A percentile compares a stretch with the other conserved stretches of the same genome.
Conservation (phyloP, 192 early-diverging fungal species). For the Coemansia sp. region DNA sequence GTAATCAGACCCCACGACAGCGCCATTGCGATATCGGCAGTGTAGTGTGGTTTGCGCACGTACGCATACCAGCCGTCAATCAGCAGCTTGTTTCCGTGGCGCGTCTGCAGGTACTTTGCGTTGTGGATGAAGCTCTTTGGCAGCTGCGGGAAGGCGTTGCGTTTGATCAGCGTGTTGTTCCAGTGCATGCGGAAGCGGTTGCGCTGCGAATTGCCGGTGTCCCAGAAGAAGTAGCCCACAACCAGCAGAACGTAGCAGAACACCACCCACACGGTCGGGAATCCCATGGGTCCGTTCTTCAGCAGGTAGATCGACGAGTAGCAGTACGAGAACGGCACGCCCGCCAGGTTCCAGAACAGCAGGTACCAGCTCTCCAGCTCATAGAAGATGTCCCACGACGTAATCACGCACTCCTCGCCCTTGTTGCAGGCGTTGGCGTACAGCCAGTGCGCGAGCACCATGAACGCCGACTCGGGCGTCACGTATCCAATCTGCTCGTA, state of each 20-base stretch:
- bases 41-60: constrained; percentile 92
- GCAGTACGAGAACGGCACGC: constrained; percentile 91
- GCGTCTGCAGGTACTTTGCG: constrained; percentile 85
- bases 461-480: constrained; percentile 76
- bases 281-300: constrained; percentile 65
- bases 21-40: constrained; percentile 91
- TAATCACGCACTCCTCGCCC: constrained; percentile 73
- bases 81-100: constrained; percentile 77
- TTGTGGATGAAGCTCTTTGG: constrained; percentile 67
- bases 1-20: constrained; percentile 89
- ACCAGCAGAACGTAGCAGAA: constrained; percentile 53
- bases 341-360: constrained; percentile 75
- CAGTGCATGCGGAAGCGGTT: constrained; percentile 75
- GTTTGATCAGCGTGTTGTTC: constrained; percentile 55
- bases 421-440: constrained; percentile 84
- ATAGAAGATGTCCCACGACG: constrained; percentile 84
- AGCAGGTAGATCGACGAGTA: constrained; percentile 86
- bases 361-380: constrained; percentile 71
- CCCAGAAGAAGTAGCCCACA: constrained; percentile 79
- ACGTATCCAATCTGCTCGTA: constrained; percentile 72
- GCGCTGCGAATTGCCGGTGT: constrained; percentile 89
- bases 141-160: constrained; percentile 60
- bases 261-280: constrained; percentile 48
- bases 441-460: constrained; percentile 75
- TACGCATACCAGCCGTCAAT: constrained; percentile 91